A percentile compares a stretch with the other conserved stretches of the same genome.
Conservation (phyloP, 768 basidiomycete species). For the Tremella yokohamensis region DNA sequence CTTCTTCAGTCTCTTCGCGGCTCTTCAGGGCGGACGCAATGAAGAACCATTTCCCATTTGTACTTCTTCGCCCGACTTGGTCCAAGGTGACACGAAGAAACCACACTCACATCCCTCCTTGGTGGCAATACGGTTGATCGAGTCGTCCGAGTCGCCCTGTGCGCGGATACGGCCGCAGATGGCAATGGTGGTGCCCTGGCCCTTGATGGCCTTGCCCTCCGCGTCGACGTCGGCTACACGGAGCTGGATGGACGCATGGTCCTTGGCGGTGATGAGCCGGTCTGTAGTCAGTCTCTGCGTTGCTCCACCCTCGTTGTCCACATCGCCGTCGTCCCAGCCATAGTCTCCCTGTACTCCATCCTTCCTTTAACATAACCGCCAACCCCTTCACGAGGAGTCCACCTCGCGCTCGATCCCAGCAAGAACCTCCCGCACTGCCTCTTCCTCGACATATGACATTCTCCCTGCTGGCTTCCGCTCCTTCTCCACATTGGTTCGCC, state of each 20-base stretch:
- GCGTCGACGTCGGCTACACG: constrained; percentile 87
- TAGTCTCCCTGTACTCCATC: background rate
- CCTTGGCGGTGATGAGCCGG: constrained; percentile 97
- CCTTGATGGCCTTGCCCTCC: constrained; percentile 59
- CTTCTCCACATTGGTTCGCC: too few species aligned
- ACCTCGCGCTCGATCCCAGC: background rate
- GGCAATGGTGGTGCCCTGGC: constrained; percentile 72
- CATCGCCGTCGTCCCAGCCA: background rate
- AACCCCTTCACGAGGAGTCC: background rate
- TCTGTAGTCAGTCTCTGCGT: constrained; percentile 56
- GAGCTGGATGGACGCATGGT: constrained; percentile 97
- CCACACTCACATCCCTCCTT: constrained; percentile 81
- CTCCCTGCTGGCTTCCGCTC: too few species aligned
- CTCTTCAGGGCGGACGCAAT: background rate
- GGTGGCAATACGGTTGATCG: constrained; percentile 91
- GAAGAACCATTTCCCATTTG: background rate
- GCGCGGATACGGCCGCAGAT: constrained; percentile 91
- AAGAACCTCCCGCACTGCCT: too few species aligned
- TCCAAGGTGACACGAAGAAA: background rate
- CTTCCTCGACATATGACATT: too few species aligned
- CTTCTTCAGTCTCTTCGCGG: background rate
- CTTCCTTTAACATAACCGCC: background rate
- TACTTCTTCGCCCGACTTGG: background rate
- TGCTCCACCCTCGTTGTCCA: background rate
- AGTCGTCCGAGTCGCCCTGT: constrained; percentile 94